Evolutionary conservation across 345 rosid species (phyloP), one percentile per base, ranked within the genome.

Genomic region (Carallia pectinifolia): DNA sequence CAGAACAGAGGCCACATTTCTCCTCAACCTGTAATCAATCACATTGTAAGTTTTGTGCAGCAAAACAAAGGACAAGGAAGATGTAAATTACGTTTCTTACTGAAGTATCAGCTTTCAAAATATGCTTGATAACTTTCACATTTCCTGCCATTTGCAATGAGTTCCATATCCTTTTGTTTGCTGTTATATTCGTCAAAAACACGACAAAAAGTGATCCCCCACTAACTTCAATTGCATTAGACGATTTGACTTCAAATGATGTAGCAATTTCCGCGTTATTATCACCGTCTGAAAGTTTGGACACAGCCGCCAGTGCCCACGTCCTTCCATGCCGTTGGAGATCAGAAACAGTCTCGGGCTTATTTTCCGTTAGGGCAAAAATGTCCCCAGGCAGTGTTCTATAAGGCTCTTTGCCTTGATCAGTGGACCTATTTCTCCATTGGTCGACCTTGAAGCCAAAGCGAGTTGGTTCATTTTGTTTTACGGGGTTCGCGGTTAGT

Each of bases 381-480:
- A 85, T 48, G 58, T 83, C 89, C 9, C 84, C 82, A 5, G 81
- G 85, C 73, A 75, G 48, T 30, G 85, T 81, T 64, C 64, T 81
- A 71, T 80, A 87, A 29, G 81, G 74, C 64, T 74, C 81, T 36
- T 62, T 75, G n/a, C 65, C 77, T 39, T 30, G 36, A 34, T 16
- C 67, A 39, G 33, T 74, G n/a, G 8, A 56, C 64, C 74, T 73
- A 62, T 74, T 87, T 60, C 52, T 77, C 88, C 90, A 84, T 29
- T 31, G 18, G 56, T 80, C 79, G 50, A 44, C 50, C 16, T 12
- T 44, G 3, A 12, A 10, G 16, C 50, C 50, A 44, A 44, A 44
- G 12, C 4, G 12, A 12, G 3, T 44, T 44, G 17, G 16, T 44
- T 44, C 4, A 44, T 44, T 44, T 16, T 4, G 50, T 16, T 44